These are phyloP conservation scores for Carex arenaria DNA, from an alignment of 202 grass and related monocot species.

Conservation along the genomic window DNA sequence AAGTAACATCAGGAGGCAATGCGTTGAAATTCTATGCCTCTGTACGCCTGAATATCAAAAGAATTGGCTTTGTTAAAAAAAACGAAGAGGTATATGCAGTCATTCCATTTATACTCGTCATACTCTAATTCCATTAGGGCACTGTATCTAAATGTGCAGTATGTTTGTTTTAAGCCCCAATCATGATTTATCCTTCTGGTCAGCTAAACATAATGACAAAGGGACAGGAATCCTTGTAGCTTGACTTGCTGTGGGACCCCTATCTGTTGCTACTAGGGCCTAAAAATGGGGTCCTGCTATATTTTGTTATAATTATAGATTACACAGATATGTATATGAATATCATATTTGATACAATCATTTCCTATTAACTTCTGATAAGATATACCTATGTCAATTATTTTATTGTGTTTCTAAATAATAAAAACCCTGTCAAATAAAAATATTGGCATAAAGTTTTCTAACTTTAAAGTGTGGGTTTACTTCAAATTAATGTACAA, in stretches of 20 bases:
- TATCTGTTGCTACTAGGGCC: neutral
- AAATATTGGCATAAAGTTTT: neutral
- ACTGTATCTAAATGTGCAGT: neutral
- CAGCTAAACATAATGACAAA: neutral
- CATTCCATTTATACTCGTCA: neutral
- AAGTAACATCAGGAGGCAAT: slow-evolving; percentile 92
- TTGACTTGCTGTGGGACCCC: neutral
- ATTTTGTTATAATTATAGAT: neutral
- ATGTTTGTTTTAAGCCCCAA: neutral
- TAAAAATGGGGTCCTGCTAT: neutral
- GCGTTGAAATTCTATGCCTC: slow-evolving; percentile 97
- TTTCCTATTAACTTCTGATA: neutral
- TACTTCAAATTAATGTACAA: neutral
- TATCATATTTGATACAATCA: neutral
- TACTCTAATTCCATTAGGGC: neutral
- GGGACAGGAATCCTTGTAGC: neutral
- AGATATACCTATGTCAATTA: neutral
- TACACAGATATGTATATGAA: neutral
- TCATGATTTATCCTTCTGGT: neutral
- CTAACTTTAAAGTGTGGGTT: neutral
- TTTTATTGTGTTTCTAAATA: neutral
- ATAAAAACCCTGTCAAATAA: neutral
- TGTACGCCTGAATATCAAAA: slow-evolving; percentile 82
- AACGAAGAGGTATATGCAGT: slow-evolving; percentile 69
- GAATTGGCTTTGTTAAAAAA: slow-evolving; percentile 87